A percentile compares a stretch with the other conserved stretches of the same genome.
Conservation (phyloP, 441 rosid species). For the Pelargonium fulgidum region DNA sequence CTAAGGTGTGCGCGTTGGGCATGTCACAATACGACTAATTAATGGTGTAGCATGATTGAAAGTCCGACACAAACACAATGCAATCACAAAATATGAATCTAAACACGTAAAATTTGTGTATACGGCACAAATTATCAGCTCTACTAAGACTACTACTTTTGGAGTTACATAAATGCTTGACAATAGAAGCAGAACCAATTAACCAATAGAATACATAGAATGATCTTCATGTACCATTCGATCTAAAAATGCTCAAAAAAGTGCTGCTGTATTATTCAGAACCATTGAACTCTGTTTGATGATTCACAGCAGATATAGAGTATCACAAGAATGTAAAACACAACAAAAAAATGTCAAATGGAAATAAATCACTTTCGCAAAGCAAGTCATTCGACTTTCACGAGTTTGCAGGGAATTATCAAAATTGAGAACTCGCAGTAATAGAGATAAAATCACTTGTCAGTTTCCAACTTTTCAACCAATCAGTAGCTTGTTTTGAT, state of each 20-base stretch:
- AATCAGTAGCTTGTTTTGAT: constrained; percentile 66
- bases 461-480: constrained; percentile 39
- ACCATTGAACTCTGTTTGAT: constrained; percentile 17
- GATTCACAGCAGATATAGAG: neutral
- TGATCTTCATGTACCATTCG: constrained; percentile 6
- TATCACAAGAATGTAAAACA: constrained; percentile 4
- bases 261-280: constrained; percentile 32
- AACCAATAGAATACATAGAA: neutral
- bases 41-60: no score
- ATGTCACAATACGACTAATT: no score
- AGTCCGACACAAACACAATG: no score
- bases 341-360: neutral
- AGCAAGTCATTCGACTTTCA: constrained; percentile 6
- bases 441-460: neutral
- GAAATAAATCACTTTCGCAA: neutral
- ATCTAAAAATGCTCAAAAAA: constrained; percentile 20
- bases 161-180: no score
- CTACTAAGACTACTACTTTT: no score
- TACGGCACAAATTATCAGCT: no score
- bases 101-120: no score
- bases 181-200: no score
- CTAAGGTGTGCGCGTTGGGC: no score
- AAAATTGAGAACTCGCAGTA: constrained; percentile 17
- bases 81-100: no score
- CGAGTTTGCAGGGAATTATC: constrained; percentile 14